These are phyloP conservation scores for Komagataella pastoris DNA, from an alignment of 805 yeast species.

Conservation along the genomic window DNA sequence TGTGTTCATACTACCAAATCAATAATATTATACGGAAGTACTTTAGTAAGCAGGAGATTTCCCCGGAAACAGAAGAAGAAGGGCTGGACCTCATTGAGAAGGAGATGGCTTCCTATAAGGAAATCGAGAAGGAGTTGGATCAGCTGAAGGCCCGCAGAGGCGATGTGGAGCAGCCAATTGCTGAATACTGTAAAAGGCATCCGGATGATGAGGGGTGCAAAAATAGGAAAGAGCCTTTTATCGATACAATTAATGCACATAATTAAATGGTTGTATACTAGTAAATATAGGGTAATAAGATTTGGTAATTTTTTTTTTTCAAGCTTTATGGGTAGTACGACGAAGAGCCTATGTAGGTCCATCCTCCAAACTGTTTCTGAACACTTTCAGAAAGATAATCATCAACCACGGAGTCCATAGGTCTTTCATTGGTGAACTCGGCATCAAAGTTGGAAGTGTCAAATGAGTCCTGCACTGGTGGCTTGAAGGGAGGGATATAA, in stretches of 20 bases:
- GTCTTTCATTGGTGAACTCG: conserved; percentile 85
- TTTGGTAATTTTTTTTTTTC: conserved; percentile 9
- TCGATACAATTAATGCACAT: background rate
- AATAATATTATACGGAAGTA: conserved; percentile 13
- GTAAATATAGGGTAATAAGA: conserved; percentile 13
- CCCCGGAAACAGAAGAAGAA: conserved; percentile 5
- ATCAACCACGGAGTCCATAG: conserved; percentile 91
- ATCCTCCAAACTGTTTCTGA: conserved; percentile 97
- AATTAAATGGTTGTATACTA: conserved; percentile 17
- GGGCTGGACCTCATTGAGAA: conserved; percentile 5
- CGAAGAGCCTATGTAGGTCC: conserved; percentile 74
- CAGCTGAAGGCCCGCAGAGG: background rate
- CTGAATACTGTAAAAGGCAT: background rate
- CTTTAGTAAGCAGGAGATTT: conserved; percentile 9
- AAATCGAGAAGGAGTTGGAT: conserved; percentile 3
- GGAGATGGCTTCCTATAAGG: conserved; percentile 4
- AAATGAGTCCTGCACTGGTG: conserved; percentile 69
- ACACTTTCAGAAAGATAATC: conserved; percentile 85
- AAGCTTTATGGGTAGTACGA: background rate
- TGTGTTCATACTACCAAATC: conserved; percentile 11
- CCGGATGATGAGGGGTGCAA: background rate
- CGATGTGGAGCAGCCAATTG: conserved; percentile 1
- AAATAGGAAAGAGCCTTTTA: background rate
- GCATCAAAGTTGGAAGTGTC: conserved; percentile 92
- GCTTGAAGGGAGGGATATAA: conserved; percentile 92